Evolutionary conservation across 2,329 filamentous ascomycete species (phyloP).

Genomic region (Arthrinium phaeospermum): DNA sequence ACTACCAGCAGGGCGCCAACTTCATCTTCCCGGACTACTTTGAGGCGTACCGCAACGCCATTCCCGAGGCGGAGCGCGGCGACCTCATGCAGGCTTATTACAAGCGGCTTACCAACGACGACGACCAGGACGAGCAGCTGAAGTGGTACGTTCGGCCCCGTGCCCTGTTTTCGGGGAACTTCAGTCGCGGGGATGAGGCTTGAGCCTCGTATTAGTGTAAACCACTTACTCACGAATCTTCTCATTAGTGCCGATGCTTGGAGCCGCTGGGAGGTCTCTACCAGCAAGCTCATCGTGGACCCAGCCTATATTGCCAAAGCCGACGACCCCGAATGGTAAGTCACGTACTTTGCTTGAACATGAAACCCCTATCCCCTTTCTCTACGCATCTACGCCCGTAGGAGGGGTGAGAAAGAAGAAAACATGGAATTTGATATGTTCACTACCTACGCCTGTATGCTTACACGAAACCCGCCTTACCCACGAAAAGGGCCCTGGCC

Average conservation of each 20-base stretch:
- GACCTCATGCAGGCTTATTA: slow-evolving; percentile 46
- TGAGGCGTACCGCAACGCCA: slow-evolving; percentile 41
- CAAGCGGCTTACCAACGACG: slow-evolving; percentile 42
- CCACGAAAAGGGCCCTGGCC: slow-evolving; percentile 30
- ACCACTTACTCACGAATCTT: neutral
- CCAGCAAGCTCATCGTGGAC: slow-evolving; percentile 35
- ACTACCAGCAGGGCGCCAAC: slow-evolving; percentile 36
- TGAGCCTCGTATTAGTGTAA: neutral
- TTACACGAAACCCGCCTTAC: neutral
- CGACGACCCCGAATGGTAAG: slow-evolving; percentile 34
- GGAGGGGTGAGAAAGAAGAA: neutral
- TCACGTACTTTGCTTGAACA: neutral
- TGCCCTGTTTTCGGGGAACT: neutral
- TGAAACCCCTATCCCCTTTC: neutral
- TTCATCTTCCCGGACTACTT: slow-evolving; percentile 46
- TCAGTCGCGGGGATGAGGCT: too few species aligned
- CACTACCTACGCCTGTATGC: neutral
- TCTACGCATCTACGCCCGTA: slow-evolving; percentile 21
- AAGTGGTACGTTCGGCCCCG: slow-evolving; percentile 31
- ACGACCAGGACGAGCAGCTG: slow-evolving; percentile 38
- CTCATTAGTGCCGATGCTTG: slow-evolving; percentile 33
- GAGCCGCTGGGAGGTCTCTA: slow-evolving; percentile 35
- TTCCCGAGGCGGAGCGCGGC: slow-evolving; percentile 43
- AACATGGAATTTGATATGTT: neutral
- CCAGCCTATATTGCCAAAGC: slow-evolving; percentile 34